phyloP scores from a whole-genome alignment of 1,284 basidiomycete species.

The Ceratobasidium theobromae region DNA sequence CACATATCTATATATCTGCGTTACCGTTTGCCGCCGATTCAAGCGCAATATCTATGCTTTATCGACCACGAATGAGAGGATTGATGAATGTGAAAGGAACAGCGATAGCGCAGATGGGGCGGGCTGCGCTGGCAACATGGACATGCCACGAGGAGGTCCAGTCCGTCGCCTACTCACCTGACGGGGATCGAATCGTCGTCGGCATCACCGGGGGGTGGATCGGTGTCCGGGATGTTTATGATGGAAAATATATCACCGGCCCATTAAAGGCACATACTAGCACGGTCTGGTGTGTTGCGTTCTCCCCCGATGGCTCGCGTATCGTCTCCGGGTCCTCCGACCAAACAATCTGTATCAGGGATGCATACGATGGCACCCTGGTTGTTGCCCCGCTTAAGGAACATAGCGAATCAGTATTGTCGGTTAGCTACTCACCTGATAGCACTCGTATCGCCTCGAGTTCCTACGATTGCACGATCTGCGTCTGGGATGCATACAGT shows the following conservation, averaged over 20 bases:
- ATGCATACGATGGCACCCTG: neutral
- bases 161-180: neutral
- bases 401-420: neutral
- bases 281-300: neutral
- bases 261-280: neutral
- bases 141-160: neutral
- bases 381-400: neutral
- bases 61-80: neutral
- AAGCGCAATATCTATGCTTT: neutral
- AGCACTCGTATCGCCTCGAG: neutral
- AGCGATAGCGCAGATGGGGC: neutral
- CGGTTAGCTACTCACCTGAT: neutral
- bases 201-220: neutral
- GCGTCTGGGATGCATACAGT: neutral
- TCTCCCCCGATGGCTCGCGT: neutral
- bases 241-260: neutral
- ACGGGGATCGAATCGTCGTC: neutral
- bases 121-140: neutral
- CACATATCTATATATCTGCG: constrained; percentile 18
- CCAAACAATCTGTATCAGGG: neutral
- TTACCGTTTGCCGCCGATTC: neutral
- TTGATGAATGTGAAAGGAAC: neutral
- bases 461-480: neutral
- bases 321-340: neutral
- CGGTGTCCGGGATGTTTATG: neutral